phyloP scores from a whole-genome alignment of 208 protist genomes.

The Trypanosoma rangeli region DNA sequence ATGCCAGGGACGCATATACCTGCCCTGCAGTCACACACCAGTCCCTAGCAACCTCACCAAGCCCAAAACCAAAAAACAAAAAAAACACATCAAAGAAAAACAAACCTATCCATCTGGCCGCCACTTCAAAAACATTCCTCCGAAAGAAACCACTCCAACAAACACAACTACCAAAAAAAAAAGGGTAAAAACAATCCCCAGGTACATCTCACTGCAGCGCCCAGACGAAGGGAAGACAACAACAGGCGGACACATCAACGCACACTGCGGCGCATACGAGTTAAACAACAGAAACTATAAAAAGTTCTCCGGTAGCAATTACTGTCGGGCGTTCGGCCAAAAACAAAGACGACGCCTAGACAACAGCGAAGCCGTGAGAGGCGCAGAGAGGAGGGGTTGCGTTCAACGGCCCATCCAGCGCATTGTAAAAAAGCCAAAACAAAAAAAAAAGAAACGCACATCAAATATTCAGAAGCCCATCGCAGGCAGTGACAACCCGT shows the following conservation, averaged over 20 bases:
- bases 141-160: background rate
- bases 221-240: slow-evolving; percentile 8
- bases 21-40: background rate
- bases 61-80: slow-evolving; percentile 21
- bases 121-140: background rate
- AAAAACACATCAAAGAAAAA: slow-evolving; percentile 10
- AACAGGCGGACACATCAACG: background rate
- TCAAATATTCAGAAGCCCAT: background rate
- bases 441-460: too few species aligned
- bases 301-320: background rate
- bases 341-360: background rate
- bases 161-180: slow-evolving; percentile 3
- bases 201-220: background rate
- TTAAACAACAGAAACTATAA: slow-evolving; percentile 1
- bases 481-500: background rate
- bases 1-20: background rate
- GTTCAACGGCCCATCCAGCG: background rate
- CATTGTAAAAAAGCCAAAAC: background rate
- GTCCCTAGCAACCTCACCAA: background rate
- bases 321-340: background rate
- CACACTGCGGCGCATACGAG: background rate
- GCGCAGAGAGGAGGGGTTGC: background rate
- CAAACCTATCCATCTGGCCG: background rate
- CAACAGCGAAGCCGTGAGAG: background rate
- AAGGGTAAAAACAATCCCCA: slow-evolving; percentile 1